phyloP scores from a whole-genome alignment of 2,329 filamentous ascomycete species.

The Penicillium sp. region DNA sequence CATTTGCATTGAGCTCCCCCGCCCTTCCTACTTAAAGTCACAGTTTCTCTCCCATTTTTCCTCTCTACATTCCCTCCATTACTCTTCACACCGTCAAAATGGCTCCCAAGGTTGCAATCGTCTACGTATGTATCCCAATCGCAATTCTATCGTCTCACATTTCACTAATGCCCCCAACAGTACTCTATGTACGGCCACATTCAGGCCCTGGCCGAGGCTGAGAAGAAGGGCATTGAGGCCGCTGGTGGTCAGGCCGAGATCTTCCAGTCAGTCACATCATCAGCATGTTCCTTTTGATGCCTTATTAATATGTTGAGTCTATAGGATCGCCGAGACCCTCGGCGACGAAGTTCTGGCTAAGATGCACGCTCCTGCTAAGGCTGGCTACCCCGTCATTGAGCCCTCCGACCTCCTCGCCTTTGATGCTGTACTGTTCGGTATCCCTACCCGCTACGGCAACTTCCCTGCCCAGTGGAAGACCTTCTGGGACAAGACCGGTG shows the following conservation, averaged over 20 bases:
- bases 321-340: slow-evolving; percentile 80
- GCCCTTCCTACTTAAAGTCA: neutral
- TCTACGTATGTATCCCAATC: slow-evolving; percentile 64
- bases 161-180: slow-evolving; percentile 45
- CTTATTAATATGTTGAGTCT: slow-evolving; percentile 8
- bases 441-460: slow-evolving; percentile 95
- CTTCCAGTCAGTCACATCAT: slow-evolving; percentile 63
- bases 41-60: neutral
- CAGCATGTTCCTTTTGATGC: neutral
- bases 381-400: slow-evolving; percentile 63
- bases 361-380: slow-evolving; percentile 84
- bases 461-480: slow-evolving; percentile 94
- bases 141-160: slow-evolving; percentile 10
- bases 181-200: slow-evolving; percentile 97
- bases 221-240: slow-evolving; percentile 84
- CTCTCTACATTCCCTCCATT: neutral
- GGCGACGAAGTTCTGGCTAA: slow-evolving; percentile 76
- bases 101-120: slow-evolving; percentile 89
- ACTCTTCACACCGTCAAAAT: slow-evolving; percentile 52
- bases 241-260: slow-evolving; percentile 79
- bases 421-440: slow-evolving; percentile 88
- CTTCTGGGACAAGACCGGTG: slow-evolving; percentile 81
- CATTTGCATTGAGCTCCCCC: slow-evolving; percentile 4
- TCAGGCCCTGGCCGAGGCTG: slow-evolving; percentile 76
- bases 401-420: slow-evolving; percentile 67